Evolutionary conservation across 2,329 filamentous ascomycete species (phyloP).

Genomic region (Talaromyces rugulosus): DNA sequence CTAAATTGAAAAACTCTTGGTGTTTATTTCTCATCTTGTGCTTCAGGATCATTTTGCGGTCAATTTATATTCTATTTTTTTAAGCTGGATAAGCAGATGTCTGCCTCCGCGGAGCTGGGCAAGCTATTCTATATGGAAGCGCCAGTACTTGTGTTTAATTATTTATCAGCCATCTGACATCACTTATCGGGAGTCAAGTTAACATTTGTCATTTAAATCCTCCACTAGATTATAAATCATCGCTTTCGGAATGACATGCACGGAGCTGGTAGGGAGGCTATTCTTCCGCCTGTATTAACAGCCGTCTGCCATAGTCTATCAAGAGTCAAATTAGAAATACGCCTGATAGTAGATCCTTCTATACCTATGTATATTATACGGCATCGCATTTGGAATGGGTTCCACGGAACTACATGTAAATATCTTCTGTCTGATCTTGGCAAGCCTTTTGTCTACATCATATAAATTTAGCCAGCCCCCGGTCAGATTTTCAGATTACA

Average conservation of each 20-base stretch:
- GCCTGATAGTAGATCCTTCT: no score
- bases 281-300: no score
- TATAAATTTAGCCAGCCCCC: no score
- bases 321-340: no score
- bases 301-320: no score
- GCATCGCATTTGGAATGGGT: no score
- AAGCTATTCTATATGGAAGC: background rate
- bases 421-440: background rate
- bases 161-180: background rate
- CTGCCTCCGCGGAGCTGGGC: background rate
- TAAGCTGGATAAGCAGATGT: background rate
- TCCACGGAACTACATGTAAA: background rate
- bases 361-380: no score
- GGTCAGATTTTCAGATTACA: no score
- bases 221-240: background rate
- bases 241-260: background rate
- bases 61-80: no score
- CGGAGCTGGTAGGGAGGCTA: no score
- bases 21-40: background rate
- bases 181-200: background rate
- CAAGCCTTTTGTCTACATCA: background rate
- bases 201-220: background rate
- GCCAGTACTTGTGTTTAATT: no score
- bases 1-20: background rate
- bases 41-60: no score